Percentiles rank a stretch among this genome's conserved stretches.
Evolutionary conservation across 2,329 filamentous ascomycete species (phyloP).

Genomic region (Neofusicoccum parvum): DNA sequence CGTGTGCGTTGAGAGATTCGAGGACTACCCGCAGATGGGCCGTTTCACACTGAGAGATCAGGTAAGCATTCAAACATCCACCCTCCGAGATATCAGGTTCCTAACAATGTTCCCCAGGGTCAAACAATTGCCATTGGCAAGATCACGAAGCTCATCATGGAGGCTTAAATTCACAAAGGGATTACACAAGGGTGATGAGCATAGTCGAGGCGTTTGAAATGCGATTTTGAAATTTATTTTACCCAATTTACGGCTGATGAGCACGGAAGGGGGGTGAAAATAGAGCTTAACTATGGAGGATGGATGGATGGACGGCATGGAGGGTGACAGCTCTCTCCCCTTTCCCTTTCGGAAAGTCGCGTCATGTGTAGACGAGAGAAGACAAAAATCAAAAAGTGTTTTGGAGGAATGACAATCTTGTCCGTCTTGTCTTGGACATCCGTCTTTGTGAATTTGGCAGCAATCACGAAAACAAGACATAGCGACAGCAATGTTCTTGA

Average conservation of each 20-base stretch:
- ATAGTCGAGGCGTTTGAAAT: slow-evolving; percentile 20
- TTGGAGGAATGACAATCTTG: background rate
- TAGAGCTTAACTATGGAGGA: background rate
- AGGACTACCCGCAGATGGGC: slow-evolving; percentile 80
- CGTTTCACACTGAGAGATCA: slow-evolving; percentile 30
- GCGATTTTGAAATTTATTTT: background rate
- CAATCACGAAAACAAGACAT: background rate
- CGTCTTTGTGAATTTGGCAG: too few relatives aligned
- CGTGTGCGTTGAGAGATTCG: slow-evolving; percentile 91
- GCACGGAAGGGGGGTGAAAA: background rate
- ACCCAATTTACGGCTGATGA: slow-evolving; percentile 13
- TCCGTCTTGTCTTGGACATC: background rate
- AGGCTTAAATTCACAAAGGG: slow-evolving; percentile 19
- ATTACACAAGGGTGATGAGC: background rate
- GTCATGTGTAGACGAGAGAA: slow-evolving; percentile 7
- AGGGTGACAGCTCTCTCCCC: background rate
- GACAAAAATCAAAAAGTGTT: slow-evolving; percentile 8
- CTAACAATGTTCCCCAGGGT: slow-evolving; percentile 61
- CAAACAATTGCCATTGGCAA: slow-evolving; percentile 99
- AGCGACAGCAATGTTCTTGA: background rate
- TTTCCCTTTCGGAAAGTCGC: background rate
- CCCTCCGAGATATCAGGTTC: background rate
- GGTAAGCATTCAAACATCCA: slow-evolving; percentile 23
- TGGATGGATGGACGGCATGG: background rate
- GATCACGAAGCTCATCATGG: slow-evolving; percentile 82